phyloP scores from a whole-genome alignment of 1,284 basidiomycete genomes.

The Lentinus polychrous region DNA sequence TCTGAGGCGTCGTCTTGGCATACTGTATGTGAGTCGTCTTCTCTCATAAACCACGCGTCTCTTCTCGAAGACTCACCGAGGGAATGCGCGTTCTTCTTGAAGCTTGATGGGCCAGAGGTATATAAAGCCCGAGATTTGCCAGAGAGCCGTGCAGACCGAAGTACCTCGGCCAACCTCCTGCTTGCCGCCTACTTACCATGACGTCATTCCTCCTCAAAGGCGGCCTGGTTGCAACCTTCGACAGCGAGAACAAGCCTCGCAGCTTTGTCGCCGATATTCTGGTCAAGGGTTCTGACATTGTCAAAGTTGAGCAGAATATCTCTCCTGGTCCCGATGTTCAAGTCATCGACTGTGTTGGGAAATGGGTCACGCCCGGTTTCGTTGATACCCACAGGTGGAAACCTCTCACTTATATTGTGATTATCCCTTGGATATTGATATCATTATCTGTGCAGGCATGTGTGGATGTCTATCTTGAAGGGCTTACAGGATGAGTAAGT shows the following conservation, averaged over 20 bases:
- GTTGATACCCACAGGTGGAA: slow-evolving; percentile 26
- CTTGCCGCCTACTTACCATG: background rate
- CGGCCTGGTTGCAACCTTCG: slow-evolving; percentile 23
- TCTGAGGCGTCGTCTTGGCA: no score
- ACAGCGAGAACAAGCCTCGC: slow-evolving; percentile 15
- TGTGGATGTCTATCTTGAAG: slow-evolving; percentile 26
- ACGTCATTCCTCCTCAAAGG: slow-evolving; percentile 22
- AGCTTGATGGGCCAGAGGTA: no score
- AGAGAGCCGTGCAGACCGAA: no score
- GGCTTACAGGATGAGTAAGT: slow-evolving; percentile 26
- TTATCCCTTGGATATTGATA: background rate
- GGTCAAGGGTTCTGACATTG: slow-evolving; percentile 20
- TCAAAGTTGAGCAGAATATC: slow-evolving; percentile 19
- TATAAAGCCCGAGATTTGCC: no score
- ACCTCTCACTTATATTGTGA: background rate
- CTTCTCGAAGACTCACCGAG: no score
- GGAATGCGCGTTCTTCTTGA: no score
- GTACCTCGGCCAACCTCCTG: background rate
- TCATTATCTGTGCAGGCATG: slow-evolving; percentile 16
- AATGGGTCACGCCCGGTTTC: slow-evolving; percentile 27
- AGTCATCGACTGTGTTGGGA: slow-evolving; percentile 23
- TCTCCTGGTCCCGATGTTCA: slow-evolving; percentile 15
- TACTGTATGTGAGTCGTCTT: no score
- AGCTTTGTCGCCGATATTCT: slow-evolving; percentile 25
- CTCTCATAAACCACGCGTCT: no score